Evolutionary conservation across 2,329 filamentous ascomycete genomes (phyloP).

Genomic region (Cordyceps farinosa): DNA sequence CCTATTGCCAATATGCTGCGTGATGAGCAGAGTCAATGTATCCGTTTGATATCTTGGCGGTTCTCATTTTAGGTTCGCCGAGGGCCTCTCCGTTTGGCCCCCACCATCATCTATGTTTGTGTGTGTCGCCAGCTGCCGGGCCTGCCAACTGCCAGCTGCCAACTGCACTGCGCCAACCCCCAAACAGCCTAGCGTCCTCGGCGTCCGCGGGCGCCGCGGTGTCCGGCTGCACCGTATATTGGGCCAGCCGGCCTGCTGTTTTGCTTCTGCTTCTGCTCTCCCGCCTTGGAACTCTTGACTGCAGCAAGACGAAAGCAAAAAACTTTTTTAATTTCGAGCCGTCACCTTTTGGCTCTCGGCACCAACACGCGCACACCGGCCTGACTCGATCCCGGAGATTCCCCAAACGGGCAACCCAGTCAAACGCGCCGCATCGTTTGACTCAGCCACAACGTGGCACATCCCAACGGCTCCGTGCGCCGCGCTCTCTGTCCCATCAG

Average conservation of each 20-base stretch:
- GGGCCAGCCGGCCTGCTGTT: neutral
- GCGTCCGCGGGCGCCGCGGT: constrained; percentile 16
- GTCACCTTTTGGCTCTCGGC: neutral
- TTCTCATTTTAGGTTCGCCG: neutral
- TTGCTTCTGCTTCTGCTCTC: neutral
- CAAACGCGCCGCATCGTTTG: neutral
- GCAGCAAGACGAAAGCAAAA: neutral
- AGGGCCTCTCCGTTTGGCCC: neutral
- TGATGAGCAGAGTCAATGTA: too few species aligned
- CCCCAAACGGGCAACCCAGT: neutral
- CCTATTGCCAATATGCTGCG: too few species aligned
- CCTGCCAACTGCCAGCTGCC: neutral
- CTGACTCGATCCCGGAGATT: neutral
- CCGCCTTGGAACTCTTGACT: neutral
- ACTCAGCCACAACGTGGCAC: too few species aligned
- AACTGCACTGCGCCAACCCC: neutral
- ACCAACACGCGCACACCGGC: neutral
- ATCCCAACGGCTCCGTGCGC: neutral
- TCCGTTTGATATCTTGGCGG: neutral
- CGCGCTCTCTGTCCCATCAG: neutral
- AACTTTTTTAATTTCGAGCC: neutral
- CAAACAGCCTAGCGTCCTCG: neutral
- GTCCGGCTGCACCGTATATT: constrained; percentile 15
- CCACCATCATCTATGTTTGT: neutral
- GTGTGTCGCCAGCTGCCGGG: neutral